Conservation (phyloP, 805 yeast genomes). For the Myxozyma udenii region DNA sequence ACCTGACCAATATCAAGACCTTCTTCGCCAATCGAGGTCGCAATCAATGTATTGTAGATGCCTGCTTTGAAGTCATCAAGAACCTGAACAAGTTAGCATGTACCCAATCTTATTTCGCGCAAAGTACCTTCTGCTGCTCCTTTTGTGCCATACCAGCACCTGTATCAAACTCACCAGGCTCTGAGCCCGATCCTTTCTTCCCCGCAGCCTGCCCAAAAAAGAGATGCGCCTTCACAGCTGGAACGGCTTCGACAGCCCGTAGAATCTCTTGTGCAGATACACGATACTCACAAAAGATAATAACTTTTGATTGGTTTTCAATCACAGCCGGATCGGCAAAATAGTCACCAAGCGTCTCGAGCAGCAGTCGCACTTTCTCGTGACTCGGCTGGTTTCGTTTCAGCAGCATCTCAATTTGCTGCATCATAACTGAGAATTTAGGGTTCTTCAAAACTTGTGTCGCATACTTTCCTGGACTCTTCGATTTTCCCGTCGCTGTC, state of each 20-base stretch:
- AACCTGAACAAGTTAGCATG: constrained; percentile 7
- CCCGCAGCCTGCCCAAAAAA: constrained; percentile 84
- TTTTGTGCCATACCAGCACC: constrained; percentile 92
- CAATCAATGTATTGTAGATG: constrained; percentile 73
- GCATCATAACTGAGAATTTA: constrained; percentile 37
- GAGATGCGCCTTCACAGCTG: constrained; percentile 63
- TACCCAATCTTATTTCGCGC: no score
- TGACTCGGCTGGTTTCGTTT: constrained; percentile 53
- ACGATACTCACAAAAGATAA: constrained; percentile 82
- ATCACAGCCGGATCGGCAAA: constrained; percentile 35
- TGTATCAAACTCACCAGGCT: constrained; percentile 37
- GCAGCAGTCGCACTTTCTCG: constrained; percentile 49
- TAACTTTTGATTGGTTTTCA: constrained; percentile 60
- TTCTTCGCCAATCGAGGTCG: constrained; percentile 97
- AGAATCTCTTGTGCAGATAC: constrained; percentile 89
- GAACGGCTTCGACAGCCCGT: constrained; percentile 46
- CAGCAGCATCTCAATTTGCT: constrained; percentile 46
- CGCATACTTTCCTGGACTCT: constrained; percentile 16
- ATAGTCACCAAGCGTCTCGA: constrained; percentile 16
- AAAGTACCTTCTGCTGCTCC: constrained; percentile 66
- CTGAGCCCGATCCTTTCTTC: constrained; percentile 35
- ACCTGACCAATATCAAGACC: constrained; percentile 98
- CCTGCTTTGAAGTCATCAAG: constrained; percentile 73
- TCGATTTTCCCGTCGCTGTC: constrained; percentile 1
- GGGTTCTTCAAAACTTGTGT: constrained; percentile 1